Conservation (phyloP, 73 alveolate genomes). For the Diophrys appendiculata region DNA sequence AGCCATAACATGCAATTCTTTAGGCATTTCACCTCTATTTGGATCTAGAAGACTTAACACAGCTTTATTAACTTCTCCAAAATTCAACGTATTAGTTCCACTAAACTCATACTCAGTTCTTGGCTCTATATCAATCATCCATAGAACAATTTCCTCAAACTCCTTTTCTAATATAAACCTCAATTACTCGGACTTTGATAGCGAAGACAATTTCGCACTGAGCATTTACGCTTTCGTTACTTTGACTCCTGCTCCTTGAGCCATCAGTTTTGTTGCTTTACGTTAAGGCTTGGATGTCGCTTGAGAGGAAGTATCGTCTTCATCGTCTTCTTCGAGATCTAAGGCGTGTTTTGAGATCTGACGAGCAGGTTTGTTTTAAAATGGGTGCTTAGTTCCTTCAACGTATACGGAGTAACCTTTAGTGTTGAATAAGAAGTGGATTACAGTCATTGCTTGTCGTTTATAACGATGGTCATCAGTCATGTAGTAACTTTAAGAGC, state of each 20-base stretch:
- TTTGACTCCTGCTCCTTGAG: conserved; percentile 7
- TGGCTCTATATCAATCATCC: conserved; percentile 31
- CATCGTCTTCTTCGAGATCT: too few species aligned
- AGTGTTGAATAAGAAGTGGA: conserved; percentile 16
- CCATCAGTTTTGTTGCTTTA: neutral
- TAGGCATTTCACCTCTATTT: neutral
- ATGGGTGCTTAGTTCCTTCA: conserved; percentile 40
- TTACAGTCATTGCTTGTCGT: conserved; percentile 2
- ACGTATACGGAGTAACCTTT: conserved; percentile 28
- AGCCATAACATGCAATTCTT: too few species aligned
- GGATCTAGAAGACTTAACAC: too few species aligned
- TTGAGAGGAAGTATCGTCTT: too few species aligned
- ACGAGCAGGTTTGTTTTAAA: neutral
- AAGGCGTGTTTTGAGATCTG: too few species aligned
- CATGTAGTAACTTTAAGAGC: conserved; percentile 16
- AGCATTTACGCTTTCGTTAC: conserved; percentile 12
- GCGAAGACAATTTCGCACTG: neutral
- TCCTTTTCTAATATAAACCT: conserved; percentile 25
- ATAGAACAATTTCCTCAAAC: conserved; percentile 32
- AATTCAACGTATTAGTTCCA: too few species aligned
- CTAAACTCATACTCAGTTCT: neutral
- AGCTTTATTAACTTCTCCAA: neutral
- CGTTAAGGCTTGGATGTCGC: too few species aligned
- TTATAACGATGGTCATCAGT: neutral
- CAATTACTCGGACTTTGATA: conserved; percentile 3